phyloP scores from a whole-genome alignment of 1,139 yeast species.

The Hansenula anomala region DNA sequence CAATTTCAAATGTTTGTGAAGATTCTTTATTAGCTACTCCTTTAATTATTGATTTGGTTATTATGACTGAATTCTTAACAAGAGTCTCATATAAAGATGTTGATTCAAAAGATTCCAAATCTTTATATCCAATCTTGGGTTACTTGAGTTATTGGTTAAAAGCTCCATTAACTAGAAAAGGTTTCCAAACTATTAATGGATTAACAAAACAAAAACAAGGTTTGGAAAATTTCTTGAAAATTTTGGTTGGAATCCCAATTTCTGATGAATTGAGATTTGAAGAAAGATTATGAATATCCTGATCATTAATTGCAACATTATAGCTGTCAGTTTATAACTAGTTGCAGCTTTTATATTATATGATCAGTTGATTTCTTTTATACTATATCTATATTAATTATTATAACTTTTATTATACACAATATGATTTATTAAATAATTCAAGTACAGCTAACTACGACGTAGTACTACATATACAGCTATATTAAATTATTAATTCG shows the following conservation, averaged over 20 bases:
- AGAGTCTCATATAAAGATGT: conserved; percentile 78
- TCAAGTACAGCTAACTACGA: too few relatives aligned
- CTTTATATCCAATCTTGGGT: conserved; percentile 80
- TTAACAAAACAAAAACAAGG: conserved; percentile 93
- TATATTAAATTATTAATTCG: too few relatives aligned
- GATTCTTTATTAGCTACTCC: conserved; percentile 95
- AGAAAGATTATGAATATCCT: conserved; percentile 72
- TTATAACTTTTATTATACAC: too few relatives aligned
- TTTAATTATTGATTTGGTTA: conserved; percentile 83
- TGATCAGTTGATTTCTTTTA: too few relatives aligned
- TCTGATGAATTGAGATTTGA: conserved; percentile 91
- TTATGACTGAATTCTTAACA: conserved; percentile 84
- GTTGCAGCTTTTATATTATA: too few relatives aligned
- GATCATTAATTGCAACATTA: too few relatives aligned
- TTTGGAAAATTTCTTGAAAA: conserved; percentile 84
- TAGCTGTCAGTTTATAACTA: too few relatives aligned
- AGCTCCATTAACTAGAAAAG: conserved; percentile 92
- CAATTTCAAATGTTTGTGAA: conserved; percentile 94
- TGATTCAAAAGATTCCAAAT: conserved; percentile 39
- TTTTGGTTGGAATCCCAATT: conserved; percentile 86
- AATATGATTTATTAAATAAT: too few relatives aligned
- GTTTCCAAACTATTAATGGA: conserved; percentile 87
- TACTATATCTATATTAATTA: too few relatives aligned
- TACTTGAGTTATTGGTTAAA: conserved; percentile 94
- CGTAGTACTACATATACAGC: too few relatives aligned